A percentile compares a stretch with the other conserved stretches of the same genome.
These are phyloP conservation scores for Lathyrus tuberosus DNA, from an alignment of 306 rosid species.

Conservation along the genomic window DNA sequence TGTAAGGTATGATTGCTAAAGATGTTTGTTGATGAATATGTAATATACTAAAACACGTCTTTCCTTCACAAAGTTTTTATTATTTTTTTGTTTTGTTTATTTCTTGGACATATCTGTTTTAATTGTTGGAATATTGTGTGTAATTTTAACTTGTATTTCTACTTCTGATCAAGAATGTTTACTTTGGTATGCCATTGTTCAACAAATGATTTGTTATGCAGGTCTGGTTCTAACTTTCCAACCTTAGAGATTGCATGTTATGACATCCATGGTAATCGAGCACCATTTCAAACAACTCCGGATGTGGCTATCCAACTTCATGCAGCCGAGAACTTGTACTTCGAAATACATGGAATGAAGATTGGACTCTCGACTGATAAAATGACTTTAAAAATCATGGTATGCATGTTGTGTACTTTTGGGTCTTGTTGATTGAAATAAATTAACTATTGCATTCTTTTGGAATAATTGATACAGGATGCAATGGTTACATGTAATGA, in stretches of 20 bases:
- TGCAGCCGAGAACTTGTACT: constrained; percentile 15
- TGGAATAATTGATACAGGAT: constrained; percentile 38
- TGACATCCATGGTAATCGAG: constrained; percentile 41
- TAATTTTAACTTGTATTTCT: not conserved
- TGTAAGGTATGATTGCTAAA: constrained; percentile 43
- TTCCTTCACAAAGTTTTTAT: not conserved
- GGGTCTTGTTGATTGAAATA: not conserved
- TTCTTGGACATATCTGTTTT: not conserved
- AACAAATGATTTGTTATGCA: constrained; percentile 33
- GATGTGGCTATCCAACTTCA: constrained; percentile 37
- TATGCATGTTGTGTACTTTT: constrained; percentile 18
- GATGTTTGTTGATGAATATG: constrained; percentile 1
- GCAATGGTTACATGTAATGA: constrained; percentile 41
- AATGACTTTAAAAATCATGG: constrained; percentile 43
- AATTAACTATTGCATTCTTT: not conserved
- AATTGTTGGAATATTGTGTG: not conserved
- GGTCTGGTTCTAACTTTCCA: constrained; percentile 53
- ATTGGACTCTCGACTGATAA: constrained; percentile 26
- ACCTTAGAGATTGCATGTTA: constrained; percentile 41
- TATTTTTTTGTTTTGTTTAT: not conserved
- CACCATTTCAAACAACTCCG: constrained; percentile 34
- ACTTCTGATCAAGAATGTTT: not conserved
- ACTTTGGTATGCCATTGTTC: not conserved
- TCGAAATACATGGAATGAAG: constrained; percentile 22
- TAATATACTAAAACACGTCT: not conserved